These are phyloP conservation scores for Geotrichum australiense DNA, from an alignment of 1,139 yeast genomes.

Conservation along the genomic window DNA sequence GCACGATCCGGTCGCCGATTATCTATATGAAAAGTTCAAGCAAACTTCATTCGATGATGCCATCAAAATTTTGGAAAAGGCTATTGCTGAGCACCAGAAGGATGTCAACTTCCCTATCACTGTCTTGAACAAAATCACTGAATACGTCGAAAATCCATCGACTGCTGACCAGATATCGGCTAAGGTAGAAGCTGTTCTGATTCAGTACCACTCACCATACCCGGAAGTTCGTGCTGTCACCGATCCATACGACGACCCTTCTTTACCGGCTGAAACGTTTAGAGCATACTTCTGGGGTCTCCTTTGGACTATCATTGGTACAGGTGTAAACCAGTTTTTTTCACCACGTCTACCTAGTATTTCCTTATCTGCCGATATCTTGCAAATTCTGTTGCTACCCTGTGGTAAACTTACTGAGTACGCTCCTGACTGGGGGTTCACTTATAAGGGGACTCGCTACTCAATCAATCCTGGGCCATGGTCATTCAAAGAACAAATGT, in stretches of 20 bases:
- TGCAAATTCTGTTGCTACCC: constrained; percentile 51
- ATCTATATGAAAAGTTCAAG: constrained; percentile 39
- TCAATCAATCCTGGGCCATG: constrained; percentile 56
- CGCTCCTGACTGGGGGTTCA: constrained; percentile 46
- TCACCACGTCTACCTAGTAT: constrained; percentile 48
- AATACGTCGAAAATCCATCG: constrained; percentile 25
- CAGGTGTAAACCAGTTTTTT: constrained; percentile 53
- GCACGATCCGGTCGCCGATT: constrained; percentile 23
- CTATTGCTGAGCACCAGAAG: constrained; percentile 38
- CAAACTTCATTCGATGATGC: constrained; percentile 39
- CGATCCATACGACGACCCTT: constrained; percentile 42
- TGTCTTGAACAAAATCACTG: constrained; percentile 32
- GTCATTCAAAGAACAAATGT: constrained; percentile 64
- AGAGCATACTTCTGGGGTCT: constrained; percentile 50
- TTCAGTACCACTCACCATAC: constrained; percentile 42
- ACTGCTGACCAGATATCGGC: constrained; percentile 29
- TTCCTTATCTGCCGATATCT: constrained; percentile 40
- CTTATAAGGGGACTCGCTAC: constrained; percentile 34
- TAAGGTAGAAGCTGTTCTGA: constrained; percentile 40
- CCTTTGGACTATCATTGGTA: constrained; percentile 49
- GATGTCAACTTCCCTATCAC: constrained; percentile 47
- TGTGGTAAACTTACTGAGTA: constrained; percentile 39
- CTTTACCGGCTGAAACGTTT: constrained; percentile 41
- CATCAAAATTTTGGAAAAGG: constrained; percentile 37
- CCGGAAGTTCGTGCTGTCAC: constrained; percentile 46